These are phyloP conservation scores for Chaetoceros tenuissimus DNA, from an alignment of 108 stramenopile genomes.

Conservation along the genomic window DNA sequence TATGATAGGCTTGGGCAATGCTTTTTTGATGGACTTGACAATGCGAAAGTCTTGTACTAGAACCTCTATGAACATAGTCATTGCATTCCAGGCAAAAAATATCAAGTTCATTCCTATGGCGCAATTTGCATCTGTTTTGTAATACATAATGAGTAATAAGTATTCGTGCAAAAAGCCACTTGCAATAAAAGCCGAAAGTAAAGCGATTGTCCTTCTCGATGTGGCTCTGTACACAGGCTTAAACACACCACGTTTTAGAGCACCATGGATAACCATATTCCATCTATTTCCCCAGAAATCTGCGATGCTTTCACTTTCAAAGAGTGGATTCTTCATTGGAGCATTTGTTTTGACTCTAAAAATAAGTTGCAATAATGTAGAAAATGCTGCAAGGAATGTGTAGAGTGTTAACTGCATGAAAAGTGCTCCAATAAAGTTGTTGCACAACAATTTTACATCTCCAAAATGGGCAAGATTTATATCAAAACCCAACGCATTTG, in stretches of 20 bases:
- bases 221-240: slow-evolving; percentile 37
- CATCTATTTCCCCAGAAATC: slow-evolving; percentile 74
- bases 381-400: neutral
- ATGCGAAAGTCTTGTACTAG: slow-evolving; percentile 11
- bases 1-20: slow-evolving; percentile 25
- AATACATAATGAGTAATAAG: slow-evolving; percentile 26
- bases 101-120: slow-evolving; percentile 29
- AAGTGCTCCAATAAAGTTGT: neutral
- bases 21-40: slow-evolving; percentile 11
- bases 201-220: slow-evolving; percentile 16
- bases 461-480: neutral
- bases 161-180: slow-evolving; percentile 72
- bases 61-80: slow-evolving; percentile 34
- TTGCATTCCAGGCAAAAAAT: slow-evolving; percentile 65
- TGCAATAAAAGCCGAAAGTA: slow-evolving; percentile 47
- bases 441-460: neutral
- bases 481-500: slow-evolving; percentile 1
- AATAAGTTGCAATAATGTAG: neutral
- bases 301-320: slow-evolving; percentile 32
- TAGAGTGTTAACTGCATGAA: neutral
- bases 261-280: slow-evolving; percentile 55
- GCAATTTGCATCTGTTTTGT: slow-evolving; percentile 5
- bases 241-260: slow-evolving; percentile 61
- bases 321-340: slow-evolving; percentile 10
- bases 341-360: neutral